phyloP scores from a whole-genome alignment of 2,329 filamentous ascomycete genomes.

The Aspergillus sp. region DNA sequence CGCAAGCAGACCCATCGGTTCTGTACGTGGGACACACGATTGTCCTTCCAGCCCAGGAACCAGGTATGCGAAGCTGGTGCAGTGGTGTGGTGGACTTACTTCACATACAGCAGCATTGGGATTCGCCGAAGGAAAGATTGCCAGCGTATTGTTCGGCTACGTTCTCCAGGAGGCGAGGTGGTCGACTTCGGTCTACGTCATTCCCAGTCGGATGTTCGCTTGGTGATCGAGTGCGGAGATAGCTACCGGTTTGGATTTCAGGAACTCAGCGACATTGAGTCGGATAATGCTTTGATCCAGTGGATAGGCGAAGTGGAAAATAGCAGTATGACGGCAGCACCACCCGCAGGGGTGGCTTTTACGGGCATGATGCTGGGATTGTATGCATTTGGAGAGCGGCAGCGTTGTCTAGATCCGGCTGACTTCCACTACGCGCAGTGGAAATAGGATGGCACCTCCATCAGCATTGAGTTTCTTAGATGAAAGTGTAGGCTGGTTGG shows the following conservation, averaged over 20 bases:
- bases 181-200: conserved; percentile 18
- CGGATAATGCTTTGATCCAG: conserved; percentile 5
- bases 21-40: conserved; percentile 46
- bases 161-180: conserved; percentile 21
- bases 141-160: conserved; percentile 30
- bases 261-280: conserved; percentile 15
- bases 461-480: too few relatives aligned
- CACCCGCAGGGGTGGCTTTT: conserved; percentile 45
- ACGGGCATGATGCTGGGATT: conserved; percentile 52
- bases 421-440: conserved; percentile 42
- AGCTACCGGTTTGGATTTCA: conserved; percentile 33
- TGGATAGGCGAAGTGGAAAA: conserved; percentile 37
- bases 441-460: neutral
- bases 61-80: conserved; percentile 55
- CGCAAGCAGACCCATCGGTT: conserved; percentile 55
- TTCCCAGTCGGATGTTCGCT: conserved; percentile 22
- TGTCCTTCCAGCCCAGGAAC: conserved; percentile 51
- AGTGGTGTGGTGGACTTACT: conserved; percentile 58
- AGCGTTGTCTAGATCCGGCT: conserved; percentile 44
- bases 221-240: conserved; percentile 35
- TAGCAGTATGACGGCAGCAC: conserved; percentile 34
- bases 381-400: conserved; percentile 47
- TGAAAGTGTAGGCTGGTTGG: too few relatives aligned
- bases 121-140: conserved; percentile 28
- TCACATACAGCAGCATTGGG: conserved; percentile 49